Evolutionary conservation across 1,139 yeast species (phyloP), one percentile per base, ranked within the genome.

Genomic region (Wickerhamiella pararugosa): DNA sequence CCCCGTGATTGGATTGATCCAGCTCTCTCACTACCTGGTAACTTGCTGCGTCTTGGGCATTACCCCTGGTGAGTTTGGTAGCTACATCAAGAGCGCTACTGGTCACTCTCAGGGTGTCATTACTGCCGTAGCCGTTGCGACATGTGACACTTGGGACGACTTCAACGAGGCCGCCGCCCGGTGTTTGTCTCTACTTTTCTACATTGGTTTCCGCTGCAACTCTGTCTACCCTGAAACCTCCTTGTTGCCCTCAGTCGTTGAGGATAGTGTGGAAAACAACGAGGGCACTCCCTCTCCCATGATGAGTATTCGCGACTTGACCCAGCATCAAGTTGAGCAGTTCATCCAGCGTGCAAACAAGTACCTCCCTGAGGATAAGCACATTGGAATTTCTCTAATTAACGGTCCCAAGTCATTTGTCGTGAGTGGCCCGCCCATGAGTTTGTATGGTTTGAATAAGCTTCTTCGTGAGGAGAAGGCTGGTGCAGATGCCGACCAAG

Each of bases 31-130:
- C 65, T 90, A 79, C 61, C 84, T 92, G 44, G 73, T 86, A 53
- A 79, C 96, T 44, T 81, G 94, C 55, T 78, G 79, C 61, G 70
- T 83, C 36, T 72, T 87, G 54, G 94, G 94, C 49, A 67, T 79
- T 52, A 75, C 86, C 47, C 98, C 98, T 32, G 97, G 96, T 53
- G 79, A 83, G 63, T 71, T 90, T 55, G 74, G 87, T 64, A 62
- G 70, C 44, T 64, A 70, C 54, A 67, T 87, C 47, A 63, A 73
- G 43, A 97, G 97, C 58, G 75, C 96, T 37, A 87, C 97, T 43
- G 98, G 98, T 66, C 98, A 90, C 63, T 87, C 97, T 34, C 98
- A 90, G 70, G 98, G 98, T 67, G 70, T 90, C 56, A 82, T 90
- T 45, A 83, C 96, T 34, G 93, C 99, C 32, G 75, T 86, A 50